Evolutionary conservation across 2,329 filamentous ascomycete genomes (phyloP).

Genomic region (Claviceps paspali): DNA sequence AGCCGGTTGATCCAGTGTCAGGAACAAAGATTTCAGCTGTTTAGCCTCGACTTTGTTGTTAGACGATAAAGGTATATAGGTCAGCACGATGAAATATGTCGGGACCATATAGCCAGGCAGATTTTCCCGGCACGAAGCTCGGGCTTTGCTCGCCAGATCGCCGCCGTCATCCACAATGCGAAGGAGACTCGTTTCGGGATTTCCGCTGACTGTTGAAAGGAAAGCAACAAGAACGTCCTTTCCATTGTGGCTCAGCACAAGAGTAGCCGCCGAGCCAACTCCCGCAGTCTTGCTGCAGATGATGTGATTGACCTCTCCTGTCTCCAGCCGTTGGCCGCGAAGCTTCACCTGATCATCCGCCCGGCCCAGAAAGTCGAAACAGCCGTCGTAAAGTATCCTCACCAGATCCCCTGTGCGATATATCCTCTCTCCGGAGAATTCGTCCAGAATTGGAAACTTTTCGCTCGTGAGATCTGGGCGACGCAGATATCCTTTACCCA

Average conservation of each 20-base stretch:
- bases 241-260: conserved; percentile 60
- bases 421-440: conserved; percentile 40
- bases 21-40: conserved; percentile 50
- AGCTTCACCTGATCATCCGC: conserved; percentile 89
- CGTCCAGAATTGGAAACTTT: conserved; percentile 52
- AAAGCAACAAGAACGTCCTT: conserved; percentile 78
- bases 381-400: conserved; percentile 61
- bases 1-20: conserved; percentile 39
- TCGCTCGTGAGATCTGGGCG: conserved; percentile 61
- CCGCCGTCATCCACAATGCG: conserved; percentile 16
- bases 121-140: conserved; percentile 48
- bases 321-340: conserved; percentile 74
- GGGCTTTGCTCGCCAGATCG: conserved; percentile 29
- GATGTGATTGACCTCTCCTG: conserved; percentile 79
- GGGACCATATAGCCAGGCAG: conserved; percentile 85
- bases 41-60: conserved; percentile 85
- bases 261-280: conserved; percentile 57
- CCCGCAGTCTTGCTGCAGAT: conserved; percentile 45
- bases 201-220: conserved; percentile 21
- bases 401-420: conserved; percentile 88
- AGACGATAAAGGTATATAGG: conserved; percentile 60
- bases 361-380: conserved; percentile 75
- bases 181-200: conserved; percentile 10
- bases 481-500: conserved; percentile 81
- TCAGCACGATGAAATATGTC: conserved; percentile 61